Evolutionary conservation across 805 yeast genomes (phyloP), one percentile per base, ranked within the genome.

Genomic region (Hanseniaspora jakobsenii): DNA sequence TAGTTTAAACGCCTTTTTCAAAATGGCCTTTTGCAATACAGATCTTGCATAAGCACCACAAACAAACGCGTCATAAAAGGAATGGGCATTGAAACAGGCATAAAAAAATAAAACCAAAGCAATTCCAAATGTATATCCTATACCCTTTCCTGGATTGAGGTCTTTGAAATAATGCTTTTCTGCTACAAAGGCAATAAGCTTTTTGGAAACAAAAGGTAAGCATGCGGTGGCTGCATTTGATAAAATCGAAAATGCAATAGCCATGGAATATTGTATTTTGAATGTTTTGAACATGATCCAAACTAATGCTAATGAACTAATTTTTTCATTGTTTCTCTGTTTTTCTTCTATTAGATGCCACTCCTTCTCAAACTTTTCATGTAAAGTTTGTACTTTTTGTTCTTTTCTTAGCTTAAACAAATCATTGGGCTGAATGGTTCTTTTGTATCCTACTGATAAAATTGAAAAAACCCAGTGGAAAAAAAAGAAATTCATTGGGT

Each of bases 1-100:
- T 10, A 82, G 65, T 36, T 56, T 64, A 51, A 81, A 72, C 0
- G 86, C 69, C 55, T 83, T 83, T 44, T 73, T 74, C 38, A 80
- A 64, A 23, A 82, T 56, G 2, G 78, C 77, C 39, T 81, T 76
- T 2, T 81, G 78, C 38, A 83, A 59, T 6, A 78, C 70, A 1
- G 81, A 76, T 51, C 81, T 75, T 13, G 69, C 66, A 51, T 77
- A 75, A 19, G 82, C 81, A 46, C 93, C 93, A 12, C 74, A 69
- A 48, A 73, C 58, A 59, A 74, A 67, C 6, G 76, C 59, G 41
- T 62, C 62, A 41, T 71, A 68, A 49, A 77, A 67, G 47, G 63
- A 69, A 54, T 76, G 80, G 46, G 77, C 75, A 36, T 68, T 57
- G 18, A 60, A 47, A 13, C 66, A 37, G 42, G 72, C 72, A 36